These are phyloP conservation scores for Neurospora sp. DNA, from an alignment of 495 filamentous ascomycete genomes.

Conservation along the genomic window DNA sequence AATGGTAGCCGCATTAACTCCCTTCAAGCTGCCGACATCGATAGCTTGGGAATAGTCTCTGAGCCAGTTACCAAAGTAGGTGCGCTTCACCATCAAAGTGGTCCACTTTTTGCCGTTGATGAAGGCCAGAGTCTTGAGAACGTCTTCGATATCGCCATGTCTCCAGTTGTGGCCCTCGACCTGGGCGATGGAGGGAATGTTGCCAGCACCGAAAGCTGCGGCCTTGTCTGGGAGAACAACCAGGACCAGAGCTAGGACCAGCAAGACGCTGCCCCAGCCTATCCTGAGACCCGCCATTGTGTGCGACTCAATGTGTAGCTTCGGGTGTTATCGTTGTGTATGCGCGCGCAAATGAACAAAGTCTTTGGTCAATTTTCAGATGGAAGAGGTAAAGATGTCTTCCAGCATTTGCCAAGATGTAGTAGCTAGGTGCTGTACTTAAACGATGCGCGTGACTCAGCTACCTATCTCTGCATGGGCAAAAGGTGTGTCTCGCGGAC, in stretches of 20 bases:
- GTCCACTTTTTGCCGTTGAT: conserved; percentile 93
- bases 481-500: background rate
- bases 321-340: background rate
- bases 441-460: background rate
- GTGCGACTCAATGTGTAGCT: background rate
- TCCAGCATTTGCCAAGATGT: background rate
- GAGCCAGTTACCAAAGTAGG: conserved; percentile 84
- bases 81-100: conserved; percentile 73
- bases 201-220: conserved; percentile 86
- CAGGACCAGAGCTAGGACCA: conserved; percentile 41
- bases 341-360: background rate
- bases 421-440: background rate
- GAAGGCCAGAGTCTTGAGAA: conserved; percentile 80
- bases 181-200: conserved; percentile 87
- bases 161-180: conserved; percentile 95
- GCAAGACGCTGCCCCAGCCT: conserved; percentile 33
- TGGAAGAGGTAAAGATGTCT: background rate
- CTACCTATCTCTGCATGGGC: background rate
- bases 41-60: conserved; percentile 79
- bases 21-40: conserved; percentile 85
- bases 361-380: background rate
- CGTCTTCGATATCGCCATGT: conserved; percentile 91
- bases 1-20: conserved; percentile 82
- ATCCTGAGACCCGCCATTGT: conserved; percentile 30
- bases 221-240: conserved; percentile 54